Evolutionary conservation across 495 filamentous ascomycete species (phyloP), one percentile per base, ranked within the genome.

Genomic region (Gamarada debralockiae): DNA sequence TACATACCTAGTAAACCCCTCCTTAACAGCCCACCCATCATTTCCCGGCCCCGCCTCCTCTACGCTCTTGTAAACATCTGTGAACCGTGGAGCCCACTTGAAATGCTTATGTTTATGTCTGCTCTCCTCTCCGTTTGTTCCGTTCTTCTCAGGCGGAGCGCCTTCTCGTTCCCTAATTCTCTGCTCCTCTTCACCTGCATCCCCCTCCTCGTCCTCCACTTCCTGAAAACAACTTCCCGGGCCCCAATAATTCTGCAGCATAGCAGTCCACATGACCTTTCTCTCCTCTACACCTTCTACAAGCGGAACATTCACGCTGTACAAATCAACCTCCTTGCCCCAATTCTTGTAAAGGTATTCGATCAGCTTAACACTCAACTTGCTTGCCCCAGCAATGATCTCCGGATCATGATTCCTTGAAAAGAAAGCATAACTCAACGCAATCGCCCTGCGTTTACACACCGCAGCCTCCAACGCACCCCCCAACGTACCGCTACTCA

Each of bases 391-490:
- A 15, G 75, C 77, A 55, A 98, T 92, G 46, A 96, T 78, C 1
- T 71, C 69, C 10, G 89, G 81, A 58, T 95, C 88, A 63, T 96
- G 88, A 50, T 83, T 15, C 34, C 87, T 74, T 21, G 79, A 83
- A 61, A 86, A 90, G 70, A 96, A 97, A 2, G 91, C 93, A 63
- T 89, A 97, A 10, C 80, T 86, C 23, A 98, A 67, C 2, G 93
- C 93, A 50, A 98, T 86, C 6, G 89, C 78, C 48, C 77, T 82
- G 48, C 79, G 79, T 29, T 78, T 81, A 60, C 89, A 96, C 0
- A 90, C 79, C n/a, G 93, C 91, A 9, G 86, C 92, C 70, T 97
- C 93, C 68, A 98, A 77, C 0, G 93, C 93, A 0, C 83, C 93
- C 15, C 93, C 93, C 42, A 98, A 72, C 0, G 93, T 98, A 18